Base-by-base conservation (phyloP, 345 rosid genomes). In the Eucalyptus decipiens region DNA sequence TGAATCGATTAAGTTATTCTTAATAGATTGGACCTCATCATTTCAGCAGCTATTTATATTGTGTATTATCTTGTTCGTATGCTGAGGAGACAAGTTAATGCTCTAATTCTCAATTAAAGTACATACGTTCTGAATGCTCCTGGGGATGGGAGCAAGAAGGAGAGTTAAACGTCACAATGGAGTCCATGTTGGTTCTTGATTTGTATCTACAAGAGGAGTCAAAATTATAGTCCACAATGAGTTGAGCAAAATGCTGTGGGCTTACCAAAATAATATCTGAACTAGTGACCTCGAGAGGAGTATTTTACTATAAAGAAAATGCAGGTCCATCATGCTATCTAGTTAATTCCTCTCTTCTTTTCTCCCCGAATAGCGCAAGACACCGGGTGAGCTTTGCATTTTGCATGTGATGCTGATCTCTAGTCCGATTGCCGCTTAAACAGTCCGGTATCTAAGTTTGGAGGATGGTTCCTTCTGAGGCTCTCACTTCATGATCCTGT, bases 401-500 rank as follows among this genome's bases (percentile, higher is more conserved):
- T 62, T 62, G 34, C 72, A 62, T 14, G 17, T 62, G 72, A 62
- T 62, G 72, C 34, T 62, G 72, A 85, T 85, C 32, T 85, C 56
- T 85, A n/a, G 21, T 18, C 87, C 13, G 32, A 47, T 85, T 49
- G 87, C 58, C 30, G 28, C 40, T 85, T 47, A 89, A 89, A 88
- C 91, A 96, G 95, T 97, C 88, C 97, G 48, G 98, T 94, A 80
- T 98, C 99, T 86, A 97, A 97, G 30, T 95, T 93, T 88, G 96
- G 97, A 88, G 99, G 99, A 91, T 98, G 99, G 99, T 96, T 98
- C 93, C 99, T 98, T 91, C 97, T 97, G 34, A 96, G 99, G 91
- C 98, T 45, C 47, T 45, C 47, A 10, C 47, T 45, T 45, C 10
- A 45, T 45, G 10, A 45, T 45, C 47, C 47, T 47, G 98, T 98